Conservation (phyloP, 495 filamentous ascomycete species). For the Xeromyces bisporus region DNA sequence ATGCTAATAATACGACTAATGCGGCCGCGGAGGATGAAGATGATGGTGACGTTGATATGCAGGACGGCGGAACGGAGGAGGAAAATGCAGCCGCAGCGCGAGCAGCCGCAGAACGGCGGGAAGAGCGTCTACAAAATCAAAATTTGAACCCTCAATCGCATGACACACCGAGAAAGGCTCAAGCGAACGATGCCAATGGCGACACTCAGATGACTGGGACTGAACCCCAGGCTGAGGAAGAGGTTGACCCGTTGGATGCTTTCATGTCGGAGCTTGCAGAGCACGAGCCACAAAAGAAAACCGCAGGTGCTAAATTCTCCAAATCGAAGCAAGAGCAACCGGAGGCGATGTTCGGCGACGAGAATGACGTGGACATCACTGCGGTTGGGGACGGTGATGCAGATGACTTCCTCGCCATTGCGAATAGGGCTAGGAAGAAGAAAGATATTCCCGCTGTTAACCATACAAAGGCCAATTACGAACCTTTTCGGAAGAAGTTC, state of each 20-base stretch:
- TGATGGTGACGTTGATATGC: conserved; percentile 61
- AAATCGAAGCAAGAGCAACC: conserved; percentile 42
- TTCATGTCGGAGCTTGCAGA: conserved; percentile 79
- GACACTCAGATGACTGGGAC: conserved; percentile 14
- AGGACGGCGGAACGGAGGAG: conserved; percentile 66
- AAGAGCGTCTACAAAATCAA: conserved; percentile 46
- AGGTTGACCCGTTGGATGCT: conserved; percentile 83
- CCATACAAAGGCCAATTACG: conserved; percentile 69
- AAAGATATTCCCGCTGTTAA: conserved; percentile 81
- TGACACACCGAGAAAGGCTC: conserved; percentile 23
- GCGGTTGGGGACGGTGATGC: conserved; percentile 53
- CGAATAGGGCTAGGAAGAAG: conserved; percentile 79
- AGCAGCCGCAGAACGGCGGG: conserved; percentile 59
- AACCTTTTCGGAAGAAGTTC: conserved; percentile 81
- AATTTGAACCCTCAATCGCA: conserved; percentile 16
- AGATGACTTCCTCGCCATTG: conserved; percentile 73
- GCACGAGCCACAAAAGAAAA: conserved; percentile 25
- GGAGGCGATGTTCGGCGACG: conserved; percentile 72
- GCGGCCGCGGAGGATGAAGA: conserved; percentile 40
- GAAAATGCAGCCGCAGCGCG: conserved; percentile 71
- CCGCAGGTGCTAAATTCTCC: conserved; percentile 23
- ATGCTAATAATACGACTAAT: conserved; percentile 42
- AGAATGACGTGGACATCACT: conserved; percentile 60
- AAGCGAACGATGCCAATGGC: conserved; percentile 5
- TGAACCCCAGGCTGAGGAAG: conserved; percentile 41